phyloP scores from a whole-genome alignment of 192 early-diverging fungal species.

The Podila horticola region DNA sequence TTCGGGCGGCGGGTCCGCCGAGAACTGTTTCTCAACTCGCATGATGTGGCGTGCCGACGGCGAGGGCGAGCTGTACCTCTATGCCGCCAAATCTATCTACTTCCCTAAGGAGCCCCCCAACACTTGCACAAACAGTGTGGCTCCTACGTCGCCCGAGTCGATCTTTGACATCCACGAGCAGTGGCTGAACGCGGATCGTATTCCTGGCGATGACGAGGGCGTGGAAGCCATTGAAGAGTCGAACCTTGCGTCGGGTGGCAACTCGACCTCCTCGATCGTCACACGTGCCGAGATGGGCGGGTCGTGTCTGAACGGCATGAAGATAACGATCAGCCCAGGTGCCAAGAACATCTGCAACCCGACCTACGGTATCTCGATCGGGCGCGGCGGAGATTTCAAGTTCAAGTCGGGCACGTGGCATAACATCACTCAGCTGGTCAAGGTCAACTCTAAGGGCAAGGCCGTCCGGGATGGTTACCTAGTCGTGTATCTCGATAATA shows the following conservation, averaged over 20 bases:
- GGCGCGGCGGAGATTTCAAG: no score
- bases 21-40: conserved; percentile 64
- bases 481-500: neutral
- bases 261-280: no score
- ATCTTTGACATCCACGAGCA: conserved; percentile 9
- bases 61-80: conserved; percentile 65
- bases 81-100: conserved; percentile 50
- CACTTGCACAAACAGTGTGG: conserved; percentile 28
- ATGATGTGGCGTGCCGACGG: conserved; percentile 63
- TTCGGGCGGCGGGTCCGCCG: conserved; percentile 60
- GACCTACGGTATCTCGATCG: no score
- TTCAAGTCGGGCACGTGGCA: conserved; percentile 46
- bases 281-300: no score
- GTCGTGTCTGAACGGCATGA: no score
- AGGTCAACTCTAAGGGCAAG: conserved; percentile 2
- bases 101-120: conserved; percentile 18
- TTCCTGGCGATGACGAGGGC: conserved; percentile 5
- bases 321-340: no score
- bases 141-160: conserved; percentile 14
- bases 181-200: neutral
- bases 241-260: no score
- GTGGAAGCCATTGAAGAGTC: no score
- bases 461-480: neutral
- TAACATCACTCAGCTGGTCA: neutral
- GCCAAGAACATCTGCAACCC: no score